These are phyloP conservation scores for Blastobotrys arbuscula DNA, from an alignment of 1,139 yeast species.

Conservation along the genomic window DNA sequence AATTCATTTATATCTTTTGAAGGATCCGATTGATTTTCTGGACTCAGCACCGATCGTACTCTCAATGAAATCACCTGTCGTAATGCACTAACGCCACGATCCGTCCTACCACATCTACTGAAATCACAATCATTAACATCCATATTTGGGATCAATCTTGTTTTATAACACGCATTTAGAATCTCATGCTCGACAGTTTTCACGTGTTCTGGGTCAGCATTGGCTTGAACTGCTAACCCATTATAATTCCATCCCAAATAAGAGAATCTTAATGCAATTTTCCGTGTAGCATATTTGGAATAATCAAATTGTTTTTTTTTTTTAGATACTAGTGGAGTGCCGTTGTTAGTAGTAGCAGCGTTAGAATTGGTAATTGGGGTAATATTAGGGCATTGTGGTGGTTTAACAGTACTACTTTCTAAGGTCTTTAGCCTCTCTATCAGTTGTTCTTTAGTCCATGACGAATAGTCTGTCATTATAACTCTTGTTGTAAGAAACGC, in stretches of 20 bases:
- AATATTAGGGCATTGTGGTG: neutral
- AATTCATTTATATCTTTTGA: constrained; percentile 60
- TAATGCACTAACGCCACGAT: constrained; percentile 94
- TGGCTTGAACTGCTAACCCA: constrained; percentile 74
- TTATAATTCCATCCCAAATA: constrained; percentile 67
- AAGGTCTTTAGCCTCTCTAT: constrained; percentile 45
- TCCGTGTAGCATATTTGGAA: constrained; percentile 57
- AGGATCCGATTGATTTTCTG: constrained; percentile 52
- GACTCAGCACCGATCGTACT: constrained; percentile 61
- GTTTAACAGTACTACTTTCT: constrained; percentile 33
- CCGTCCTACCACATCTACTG: constrained; percentile 95
- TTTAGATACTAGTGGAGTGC: constrained; percentile 9
- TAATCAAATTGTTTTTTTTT: constrained; percentile 57
- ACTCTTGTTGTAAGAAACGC: neutral
- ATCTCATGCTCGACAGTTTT: constrained; percentile 85
- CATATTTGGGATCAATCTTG: constrained; percentile 58
- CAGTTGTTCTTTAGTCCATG: constrained; percentile 51
- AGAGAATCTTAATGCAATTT: constrained; percentile 75
- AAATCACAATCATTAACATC: constrained; percentile 60
- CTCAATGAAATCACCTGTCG: constrained; percentile 83
- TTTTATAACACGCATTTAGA: constrained; percentile 60
- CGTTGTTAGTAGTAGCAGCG: neutral
- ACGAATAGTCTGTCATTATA: constrained; percentile 33
- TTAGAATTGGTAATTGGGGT: neutral
- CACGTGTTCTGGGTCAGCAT: constrained; percentile 49